Percentiles rank a stretch among this genome's conserved stretches.
These are phyloP conservation scores for Plasmodium berghei DNA, from an alignment of 169 alveolate genomes.

Conservation along the genomic window DNA sequence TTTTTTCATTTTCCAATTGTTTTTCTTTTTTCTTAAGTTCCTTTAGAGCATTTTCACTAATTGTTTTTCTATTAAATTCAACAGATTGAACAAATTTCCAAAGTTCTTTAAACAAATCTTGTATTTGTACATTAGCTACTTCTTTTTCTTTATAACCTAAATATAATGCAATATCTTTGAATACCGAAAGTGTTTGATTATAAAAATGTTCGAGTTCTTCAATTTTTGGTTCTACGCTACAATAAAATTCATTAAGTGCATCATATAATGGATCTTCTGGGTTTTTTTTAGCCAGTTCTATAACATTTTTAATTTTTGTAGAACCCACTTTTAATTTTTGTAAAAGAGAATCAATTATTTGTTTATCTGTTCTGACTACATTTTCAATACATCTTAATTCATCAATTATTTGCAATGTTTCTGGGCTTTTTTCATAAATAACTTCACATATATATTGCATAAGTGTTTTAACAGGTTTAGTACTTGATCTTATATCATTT, in stretches of 20 bases:
- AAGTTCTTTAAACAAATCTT: conserved; percentile 88
- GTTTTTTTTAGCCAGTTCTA: conserved; percentile 78
- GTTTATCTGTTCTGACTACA: conserved; percentile 81
- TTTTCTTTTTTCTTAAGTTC: conserved; percentile 81
- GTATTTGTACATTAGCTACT: conserved; percentile 86
- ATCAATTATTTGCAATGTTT: conserved; percentile 74
- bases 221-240: conserved; percentile 76
- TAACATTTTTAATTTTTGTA: conserved; percentile 79
- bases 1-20: conserved; percentile 83
- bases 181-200: conserved; percentile 81
- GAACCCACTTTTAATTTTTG: conserved; percentile 81
- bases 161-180: conserved; percentile 85
- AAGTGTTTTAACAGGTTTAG: conserved; percentile 91
- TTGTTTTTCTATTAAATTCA: conserved; percentile 86
- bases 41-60: conserved; percentile 80
- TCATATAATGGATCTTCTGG: conserved; percentile 80
- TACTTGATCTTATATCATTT: conserved; percentile 89
- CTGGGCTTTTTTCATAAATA: conserved; percentile 79
- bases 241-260: conserved; percentile 78
- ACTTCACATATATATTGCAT: conserved; percentile 87
- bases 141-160: conserved; percentile 91
- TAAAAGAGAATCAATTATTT: conserved; percentile 78
- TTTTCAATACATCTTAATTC: conserved; percentile 82
- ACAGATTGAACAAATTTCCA: conserved; percentile 89
- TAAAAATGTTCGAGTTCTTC: conserved; percentile 47